phyloP scores from a whole-genome alignment of 2,329 filamentous ascomycete species.

The Hymenoscyphus fructigenus region DNA sequence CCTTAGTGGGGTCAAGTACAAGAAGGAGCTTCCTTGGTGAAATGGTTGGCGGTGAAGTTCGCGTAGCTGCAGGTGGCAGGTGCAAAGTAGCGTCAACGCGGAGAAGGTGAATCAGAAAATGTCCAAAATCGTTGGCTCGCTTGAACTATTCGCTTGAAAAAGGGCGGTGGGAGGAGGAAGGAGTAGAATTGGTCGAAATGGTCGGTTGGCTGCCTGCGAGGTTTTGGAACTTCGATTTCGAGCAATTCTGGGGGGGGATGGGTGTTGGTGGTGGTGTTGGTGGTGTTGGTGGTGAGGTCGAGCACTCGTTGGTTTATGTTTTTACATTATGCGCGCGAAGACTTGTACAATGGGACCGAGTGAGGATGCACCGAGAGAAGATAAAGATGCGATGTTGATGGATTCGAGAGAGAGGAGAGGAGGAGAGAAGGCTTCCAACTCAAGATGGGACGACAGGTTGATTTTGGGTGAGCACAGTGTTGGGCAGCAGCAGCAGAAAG shows the following conservation, averaged over 20 bases:
- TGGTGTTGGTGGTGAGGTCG: too few species aligned
- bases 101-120: neutral
- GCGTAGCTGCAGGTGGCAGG: neutral
- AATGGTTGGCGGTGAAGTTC: neutral
- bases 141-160: neutral
- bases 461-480: neutral
- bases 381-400: neutral
- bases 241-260: neutral
- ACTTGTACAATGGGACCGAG: neutral
- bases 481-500: neutral
- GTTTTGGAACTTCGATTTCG: neutral
- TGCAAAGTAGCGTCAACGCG: neutral
- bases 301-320: neutral
- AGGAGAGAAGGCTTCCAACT: neutral
- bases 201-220: neutral
- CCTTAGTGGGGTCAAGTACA: neutral
- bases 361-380: neutral
- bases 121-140: neutral
- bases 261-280: too few species aligned
- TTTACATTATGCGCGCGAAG: slow-evolving; percentile 1
- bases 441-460: neutral
- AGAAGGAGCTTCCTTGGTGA: neutral
- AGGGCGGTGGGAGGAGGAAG: neutral
- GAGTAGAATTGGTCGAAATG: neutral
- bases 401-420: neutral